Conservation (phyloP, 2,329 filamentous ascomycete genomes). For the Curvularia eragrostidis region DNA sequence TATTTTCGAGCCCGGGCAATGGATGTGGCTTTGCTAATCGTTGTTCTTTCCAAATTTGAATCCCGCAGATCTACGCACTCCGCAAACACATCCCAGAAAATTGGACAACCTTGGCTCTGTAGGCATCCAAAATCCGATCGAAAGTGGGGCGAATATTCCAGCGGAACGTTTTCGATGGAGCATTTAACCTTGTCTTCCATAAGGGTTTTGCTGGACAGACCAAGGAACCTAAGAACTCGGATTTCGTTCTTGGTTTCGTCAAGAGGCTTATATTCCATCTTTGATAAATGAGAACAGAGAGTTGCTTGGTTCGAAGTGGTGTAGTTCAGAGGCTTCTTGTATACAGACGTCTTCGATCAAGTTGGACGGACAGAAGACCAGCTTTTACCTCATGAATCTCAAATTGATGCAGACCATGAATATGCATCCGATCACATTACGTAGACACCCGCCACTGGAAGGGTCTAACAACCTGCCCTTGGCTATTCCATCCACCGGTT, state of each 20-base stretch:
- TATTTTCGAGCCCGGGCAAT: not conserved
- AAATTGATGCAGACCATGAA: not conserved
- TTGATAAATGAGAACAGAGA: not conserved
- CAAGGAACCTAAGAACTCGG: not conserved
- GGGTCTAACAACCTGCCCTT: too few relatives aligned
- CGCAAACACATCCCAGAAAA: not conserved
- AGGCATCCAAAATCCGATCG: too few relatives aligned
- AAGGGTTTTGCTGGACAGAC: not conserved
- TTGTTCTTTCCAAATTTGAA: not conserved
- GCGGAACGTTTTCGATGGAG: not conserved
- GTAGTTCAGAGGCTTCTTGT: not conserved
- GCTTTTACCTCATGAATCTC: not conserved
- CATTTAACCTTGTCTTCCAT: not conserved
- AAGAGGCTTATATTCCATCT: not conserved
- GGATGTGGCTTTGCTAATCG: too few relatives aligned
- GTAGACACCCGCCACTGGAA: not conserved
- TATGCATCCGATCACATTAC: not conserved
- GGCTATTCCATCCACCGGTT: not conserved
- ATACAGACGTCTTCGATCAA: not conserved
- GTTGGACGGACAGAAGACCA: too few relatives aligned
- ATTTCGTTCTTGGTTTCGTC: not conserved
- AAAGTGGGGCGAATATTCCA: not conserved
- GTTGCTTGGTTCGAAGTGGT: not conserved
- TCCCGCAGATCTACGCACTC: not conserved
- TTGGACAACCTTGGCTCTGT: not conserved